Conservation (phyloP, 2,329 filamentous ascomycete species). For the Botrytis deweyae region DNA sequence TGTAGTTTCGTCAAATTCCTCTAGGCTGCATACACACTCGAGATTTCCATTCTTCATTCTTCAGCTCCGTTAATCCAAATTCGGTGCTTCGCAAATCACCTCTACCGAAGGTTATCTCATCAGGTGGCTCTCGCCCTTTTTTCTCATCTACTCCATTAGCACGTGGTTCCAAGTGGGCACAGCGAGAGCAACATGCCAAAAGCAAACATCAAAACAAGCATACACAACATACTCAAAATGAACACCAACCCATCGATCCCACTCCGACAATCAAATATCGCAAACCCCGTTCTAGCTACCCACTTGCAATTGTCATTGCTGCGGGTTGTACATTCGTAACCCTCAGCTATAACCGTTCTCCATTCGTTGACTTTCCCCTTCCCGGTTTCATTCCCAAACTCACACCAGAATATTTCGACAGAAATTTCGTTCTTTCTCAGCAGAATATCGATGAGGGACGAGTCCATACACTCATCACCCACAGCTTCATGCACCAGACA, state of each 20-base stretch:
- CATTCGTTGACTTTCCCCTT: background rate
- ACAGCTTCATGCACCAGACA: slow-evolving; percentile 8
- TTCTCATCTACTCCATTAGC: slow-evolving; percentile 7
- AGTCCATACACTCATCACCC: slow-evolving; percentile 4
- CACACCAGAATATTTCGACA: background rate
- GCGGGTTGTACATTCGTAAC: slow-evolving; percentile 12
- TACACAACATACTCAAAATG: background rate
- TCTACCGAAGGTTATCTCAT: background rate
- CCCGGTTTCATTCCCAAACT: background rate
- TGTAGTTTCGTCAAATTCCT: background rate
- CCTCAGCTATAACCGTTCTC: slow-evolving; percentile 16
- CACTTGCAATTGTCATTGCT: slow-evolving; percentile 2
- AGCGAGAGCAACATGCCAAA: background rate
- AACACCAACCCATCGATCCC: background rate
- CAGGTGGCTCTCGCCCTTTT: slow-evolving; percentile 8
- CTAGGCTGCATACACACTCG: background rate
- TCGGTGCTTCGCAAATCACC: background rate
- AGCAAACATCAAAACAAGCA: background rate
- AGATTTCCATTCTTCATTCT: background rate
- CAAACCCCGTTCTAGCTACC: slow-evolving; percentile 8
- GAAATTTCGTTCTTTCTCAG: slow-evolving; percentile 3
- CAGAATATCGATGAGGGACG: slow-evolving; percentile 13
- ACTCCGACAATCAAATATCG: background rate
- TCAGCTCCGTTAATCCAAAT: background rate
- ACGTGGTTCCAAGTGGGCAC: background rate